Percentiles rank a stretch among this genome's conserved stretches.
Evolutionary conservation across 148 eudicot species (phyloP).

Genomic region (Heliosperma pusillum): DNA sequence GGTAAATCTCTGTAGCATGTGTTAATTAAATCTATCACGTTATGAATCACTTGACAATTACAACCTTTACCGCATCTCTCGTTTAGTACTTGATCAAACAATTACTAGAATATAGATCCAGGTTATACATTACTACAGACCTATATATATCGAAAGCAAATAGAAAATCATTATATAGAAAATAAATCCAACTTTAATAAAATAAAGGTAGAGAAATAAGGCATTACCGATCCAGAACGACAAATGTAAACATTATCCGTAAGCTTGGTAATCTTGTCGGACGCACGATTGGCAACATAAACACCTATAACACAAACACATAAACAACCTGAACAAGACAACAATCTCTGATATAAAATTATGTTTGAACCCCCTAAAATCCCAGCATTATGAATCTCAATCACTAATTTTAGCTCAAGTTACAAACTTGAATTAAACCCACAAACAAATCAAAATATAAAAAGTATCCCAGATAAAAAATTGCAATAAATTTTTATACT

Average conservation of each 20-base stretch:
- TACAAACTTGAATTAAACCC: conserved; percentile 21
- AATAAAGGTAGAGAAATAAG: background rate
- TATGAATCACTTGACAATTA: too few relatives aligned
- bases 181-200: background rate
- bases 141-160: too few relatives aligned
- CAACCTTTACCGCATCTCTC: background rate
- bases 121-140: too few relatives aligned
- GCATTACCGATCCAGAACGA: conserved; percentile 96
- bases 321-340: background rate
- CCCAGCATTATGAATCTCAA: background rate
- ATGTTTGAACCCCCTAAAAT: background rate
- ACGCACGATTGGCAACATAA: conserved; percentile 97
- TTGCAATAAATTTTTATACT: background rate
- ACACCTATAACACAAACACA: conserved; percentile 40
- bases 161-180: background rate
- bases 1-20: too few relatives aligned
- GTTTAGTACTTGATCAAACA: too few relatives aligned
- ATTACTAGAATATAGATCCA: too few relatives aligned
- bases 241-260: conserved; percentile 93
- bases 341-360: background rate
- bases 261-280: conserved; percentile 94
- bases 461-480: background rate
- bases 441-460: background rate
- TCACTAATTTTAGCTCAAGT: background rate
- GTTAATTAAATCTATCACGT: too few relatives aligned